phyloP scores from a whole-genome alignment of 1,284 basidiomycete genomes.

The Coniferiporia sulphurascens region DNA sequence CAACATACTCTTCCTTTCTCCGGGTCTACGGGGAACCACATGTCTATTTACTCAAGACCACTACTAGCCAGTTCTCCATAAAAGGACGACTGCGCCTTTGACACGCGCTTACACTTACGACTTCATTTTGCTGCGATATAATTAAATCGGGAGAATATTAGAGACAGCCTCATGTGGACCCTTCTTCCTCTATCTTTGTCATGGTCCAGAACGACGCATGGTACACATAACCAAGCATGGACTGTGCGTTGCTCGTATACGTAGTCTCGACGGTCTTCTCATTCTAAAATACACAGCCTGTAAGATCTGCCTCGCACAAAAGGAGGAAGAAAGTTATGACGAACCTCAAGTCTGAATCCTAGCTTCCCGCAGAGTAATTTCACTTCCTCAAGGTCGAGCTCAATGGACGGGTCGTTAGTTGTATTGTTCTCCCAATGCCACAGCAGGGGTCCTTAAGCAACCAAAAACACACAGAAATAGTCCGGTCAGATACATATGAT shows the following conservation, averaged over 20 bases:
- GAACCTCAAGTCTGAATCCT: slow-evolving; percentile 80
- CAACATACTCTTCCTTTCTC: too few relatives aligned
- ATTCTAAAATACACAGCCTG: slow-evolving; percentile 48
- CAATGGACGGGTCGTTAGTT: slow-evolving; percentile 77
- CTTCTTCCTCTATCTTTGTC: slow-evolving; percentile 44
- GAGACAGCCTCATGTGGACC: background rate
- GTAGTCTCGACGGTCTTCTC: slow-evolving; percentile 77
- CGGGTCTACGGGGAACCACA: too few relatives aligned
- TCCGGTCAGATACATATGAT: background rate
- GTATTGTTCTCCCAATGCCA: slow-evolving; percentile 96
- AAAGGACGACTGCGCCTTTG: too few relatives aligned
- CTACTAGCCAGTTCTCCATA: too few relatives aligned
- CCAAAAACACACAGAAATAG: slow-evolving; percentile 1
- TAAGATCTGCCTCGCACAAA: background rate
- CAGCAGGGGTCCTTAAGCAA: slow-evolving; percentile 69
- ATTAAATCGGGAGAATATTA: too few relatives aligned
- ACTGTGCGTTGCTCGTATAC: slow-evolving; percentile 81
- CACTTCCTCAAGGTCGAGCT: slow-evolving; percentile 86
- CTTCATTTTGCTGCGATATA: too few relatives aligned
- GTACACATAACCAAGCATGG: slow-evolving; percentile 89
- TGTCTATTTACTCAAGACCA: too few relatives aligned
- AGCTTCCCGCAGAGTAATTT: slow-evolving; percentile 70
- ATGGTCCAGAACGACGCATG: slow-evolving; percentile 83
- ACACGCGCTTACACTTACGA: too few relatives aligned
- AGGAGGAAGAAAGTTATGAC: slow-evolving; percentile 27